Evolutionary conservation across 176 grass and related monocot species (phyloP).

Genomic region (Puya raimondii): DNA sequence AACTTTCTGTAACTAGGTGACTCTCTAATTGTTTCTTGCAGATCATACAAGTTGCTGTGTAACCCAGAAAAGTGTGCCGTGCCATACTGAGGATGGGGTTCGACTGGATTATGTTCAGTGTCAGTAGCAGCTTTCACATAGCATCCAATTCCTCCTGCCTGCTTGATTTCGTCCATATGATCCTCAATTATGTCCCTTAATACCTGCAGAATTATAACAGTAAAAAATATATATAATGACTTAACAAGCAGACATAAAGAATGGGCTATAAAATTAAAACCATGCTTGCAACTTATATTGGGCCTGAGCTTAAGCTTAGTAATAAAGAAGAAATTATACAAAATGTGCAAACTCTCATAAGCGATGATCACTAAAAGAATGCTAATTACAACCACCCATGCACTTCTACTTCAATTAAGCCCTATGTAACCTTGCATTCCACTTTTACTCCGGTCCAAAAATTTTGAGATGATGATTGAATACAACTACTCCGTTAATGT

Average conservation of each 20-base stretch:
- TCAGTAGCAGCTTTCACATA: conserved; percentile 33
- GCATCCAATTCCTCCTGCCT: conserved; percentile 53
- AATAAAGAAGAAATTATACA: no score
- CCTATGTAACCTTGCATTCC: no score
- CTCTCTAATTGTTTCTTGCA: conserved; percentile 18
- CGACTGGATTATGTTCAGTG: conserved; percentile 12
- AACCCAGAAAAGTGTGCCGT: conserved; percentile 25
- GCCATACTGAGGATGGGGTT: conserved; percentile 12
- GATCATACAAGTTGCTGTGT: conserved; percentile 20
- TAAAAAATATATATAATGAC: neutral
- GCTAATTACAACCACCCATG: no score
- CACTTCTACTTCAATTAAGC: no score
- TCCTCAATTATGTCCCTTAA: conserved; percentile 97
- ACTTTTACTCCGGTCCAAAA: no score
- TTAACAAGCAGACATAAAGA: neutral
- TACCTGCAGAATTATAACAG: conserved; percentile 44
- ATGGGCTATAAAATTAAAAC: neutral
- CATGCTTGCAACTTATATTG: no score
- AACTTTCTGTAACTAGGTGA: conserved; percentile 37
- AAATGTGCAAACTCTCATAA: no score
- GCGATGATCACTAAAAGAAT: no score
- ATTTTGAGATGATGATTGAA: no score
- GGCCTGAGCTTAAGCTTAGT: no score
- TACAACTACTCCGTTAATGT: no score
- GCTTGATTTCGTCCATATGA: conserved; percentile 94